Evolutionary conservation across 129 eudicot genomes (phyloP).

Genomic region (Logfia minima): DNA sequence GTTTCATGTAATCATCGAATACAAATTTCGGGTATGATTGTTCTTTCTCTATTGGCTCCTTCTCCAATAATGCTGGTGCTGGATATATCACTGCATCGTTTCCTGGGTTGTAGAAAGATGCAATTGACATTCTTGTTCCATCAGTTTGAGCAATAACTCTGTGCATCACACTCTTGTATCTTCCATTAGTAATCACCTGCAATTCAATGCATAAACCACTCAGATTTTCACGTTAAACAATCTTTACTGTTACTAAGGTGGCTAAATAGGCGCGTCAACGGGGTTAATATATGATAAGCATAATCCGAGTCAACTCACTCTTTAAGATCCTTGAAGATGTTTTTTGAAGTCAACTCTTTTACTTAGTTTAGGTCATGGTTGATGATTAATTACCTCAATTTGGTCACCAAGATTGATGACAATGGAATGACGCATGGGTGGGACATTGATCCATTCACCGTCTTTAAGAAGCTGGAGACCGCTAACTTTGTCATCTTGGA

Average conservation of each 20-base stretch:
- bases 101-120: constrained; percentile 72
- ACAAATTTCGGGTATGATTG: constrained; percentile 68
- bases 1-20: constrained; percentile 75
- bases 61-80: constrained; percentile 56
- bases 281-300: background rate
- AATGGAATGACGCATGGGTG: constrained; percentile 77
- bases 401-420: constrained; percentile 75
- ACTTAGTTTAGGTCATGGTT: background rate
- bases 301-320: background rate
- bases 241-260: too few species aligned
- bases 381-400: constrained; percentile 45
- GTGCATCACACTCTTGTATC: constrained; percentile 78
- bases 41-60: constrained; percentile 38
- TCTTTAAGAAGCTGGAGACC: constrained; percentile 83
- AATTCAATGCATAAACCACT: constrained; percentile 20
- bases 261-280: too few species aligned
- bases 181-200: constrained; percentile 72
- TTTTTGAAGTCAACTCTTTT: background rate
- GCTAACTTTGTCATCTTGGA: constrained; percentile 74
- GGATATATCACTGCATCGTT: constrained; percentile 65
- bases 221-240: background rate
- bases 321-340: too few species aligned
- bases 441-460: constrained; percentile 69
- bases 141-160: constrained; percentile 69
- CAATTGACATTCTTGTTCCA: constrained; percentile 67